Conservation (phyloP, 306 rosid genomes). For the Cucurbita maxima region DNA sequence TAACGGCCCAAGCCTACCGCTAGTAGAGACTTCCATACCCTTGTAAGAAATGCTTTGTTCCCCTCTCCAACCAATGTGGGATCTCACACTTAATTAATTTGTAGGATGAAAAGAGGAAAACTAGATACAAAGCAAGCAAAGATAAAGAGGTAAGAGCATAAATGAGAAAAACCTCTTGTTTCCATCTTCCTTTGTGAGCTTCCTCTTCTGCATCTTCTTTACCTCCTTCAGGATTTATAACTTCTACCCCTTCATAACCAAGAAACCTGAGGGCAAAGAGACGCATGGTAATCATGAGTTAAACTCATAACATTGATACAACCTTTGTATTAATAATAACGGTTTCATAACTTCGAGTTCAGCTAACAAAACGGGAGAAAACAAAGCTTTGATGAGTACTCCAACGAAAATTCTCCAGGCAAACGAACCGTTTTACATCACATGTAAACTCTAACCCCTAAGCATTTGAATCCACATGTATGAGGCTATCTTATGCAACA, state of each 20-base stretch:
- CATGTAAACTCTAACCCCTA: not conserved
- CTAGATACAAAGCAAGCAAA: not conserved
- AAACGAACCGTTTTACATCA: not conserved
- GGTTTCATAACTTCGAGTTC: not conserved
- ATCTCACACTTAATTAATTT: too few relatives aligned
- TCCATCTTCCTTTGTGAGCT: slow-evolving; percentile 91
- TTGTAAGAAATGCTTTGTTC: too few relatives aligned
- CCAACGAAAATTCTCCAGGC: not conserved
- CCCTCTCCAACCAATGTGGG: too few relatives aligned
- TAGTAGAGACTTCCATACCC: too few relatives aligned
- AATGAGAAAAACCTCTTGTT: slow-evolving; percentile 42
- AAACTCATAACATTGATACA: not conserved
- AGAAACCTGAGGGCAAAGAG: slow-evolving; percentile 33
- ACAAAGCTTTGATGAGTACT: not conserved
- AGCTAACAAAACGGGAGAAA: not conserved
- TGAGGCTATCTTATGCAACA: not conserved
- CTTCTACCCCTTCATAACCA: slow-evolving; percentile 85
- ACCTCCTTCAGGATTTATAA: slow-evolving; percentile 90
- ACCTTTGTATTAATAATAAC: not conserved
- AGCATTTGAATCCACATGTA: not conserved
- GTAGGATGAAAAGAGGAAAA: not conserved
- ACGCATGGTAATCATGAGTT: slow-evolving; percentile 5
- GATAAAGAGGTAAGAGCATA: not conserved
- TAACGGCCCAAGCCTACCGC: too few relatives aligned
- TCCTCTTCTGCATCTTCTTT: slow-evolving; percentile 86